Evolutionary conservation across 2,329 filamentous ascomycete species (phyloP), one percentile per base, ranked within the genome.

Genomic region (Cytospora piceae): DNA sequence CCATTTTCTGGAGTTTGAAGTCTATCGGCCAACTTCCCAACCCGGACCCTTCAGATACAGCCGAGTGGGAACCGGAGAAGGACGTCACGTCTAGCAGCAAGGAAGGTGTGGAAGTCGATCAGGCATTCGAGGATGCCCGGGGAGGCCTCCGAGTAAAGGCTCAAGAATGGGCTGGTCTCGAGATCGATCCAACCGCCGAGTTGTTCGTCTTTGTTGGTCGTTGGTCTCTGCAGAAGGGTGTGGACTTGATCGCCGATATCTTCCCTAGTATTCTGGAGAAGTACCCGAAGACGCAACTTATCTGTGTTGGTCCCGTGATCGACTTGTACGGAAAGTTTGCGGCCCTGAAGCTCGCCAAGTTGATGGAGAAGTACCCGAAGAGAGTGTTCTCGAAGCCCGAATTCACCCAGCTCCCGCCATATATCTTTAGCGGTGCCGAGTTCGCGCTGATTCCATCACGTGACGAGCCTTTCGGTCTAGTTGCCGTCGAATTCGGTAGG

Each of bases 151-250:
- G 85, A 63, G 79, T 82, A 11, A 86, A 90, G 73, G 87, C 87
- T 24, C 87, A 90, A 71, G 85, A 89, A 75, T 90, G 88, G 87
- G 87, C 87, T 53, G 86, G 86, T n/a, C 79, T 90, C 3, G 79
- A 88, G 5, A 81, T 86, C 63, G 83, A 87, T 69, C 83, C 86
- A 2, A 79, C 86, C 39, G 87, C 88, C 2, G 86, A 90, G 64
- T 79, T 90, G 20, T 83, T 90, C 69, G 87, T 90, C n/a, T 90
- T 90, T 69, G 87, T 90, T 52, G 87, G 87, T 66, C 83, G 87
- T 70, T 90, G 87, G 88, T 87, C 85, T 15, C 85, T 88, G 81
- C 87, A 90, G 72, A 90, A 90, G 74, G 87, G 87, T 61, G 81
- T 90, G 60, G 87, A 90, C 72, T 77, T 90, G 58, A 88, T 89